A percentile compares a stretch with the other conserved stretches of the same genome.
These are phyloP conservation scores for Atkinsonella texensis DNA, from an alignment of 2,329 filamentous ascomycete species.

Conservation along the genomic window DNA sequence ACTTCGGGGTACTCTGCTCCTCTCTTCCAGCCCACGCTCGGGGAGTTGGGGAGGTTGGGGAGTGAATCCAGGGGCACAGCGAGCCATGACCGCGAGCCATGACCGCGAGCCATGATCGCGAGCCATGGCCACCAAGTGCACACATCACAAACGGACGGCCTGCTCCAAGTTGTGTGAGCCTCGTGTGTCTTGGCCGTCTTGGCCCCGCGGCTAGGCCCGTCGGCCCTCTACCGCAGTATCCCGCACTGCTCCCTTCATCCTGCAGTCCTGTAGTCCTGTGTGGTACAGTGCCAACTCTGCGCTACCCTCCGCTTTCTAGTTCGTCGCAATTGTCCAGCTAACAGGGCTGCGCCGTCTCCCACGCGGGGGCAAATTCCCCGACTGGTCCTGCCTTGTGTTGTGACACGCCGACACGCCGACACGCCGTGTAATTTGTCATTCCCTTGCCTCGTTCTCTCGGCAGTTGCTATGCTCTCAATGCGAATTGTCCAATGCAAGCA, in stretches of 20 bases:
- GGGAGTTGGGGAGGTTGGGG: too few relatives aligned
- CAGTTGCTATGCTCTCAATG: not conserved
- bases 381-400: too few relatives aligned
- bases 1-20: not conserved
- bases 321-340: not conserved
- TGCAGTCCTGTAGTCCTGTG: too few relatives aligned
- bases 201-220: conserved; percentile 3
- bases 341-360: not conserved
- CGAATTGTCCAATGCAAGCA: not conserved
- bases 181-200: conserved; percentile 1
- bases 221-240: not conserved
- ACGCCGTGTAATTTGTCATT: too few relatives aligned
- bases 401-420: too few relatives aligned
- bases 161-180: not conserved
- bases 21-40: not conserved
- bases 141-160: not conserved
- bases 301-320: not conserved
- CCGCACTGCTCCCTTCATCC: not conserved
- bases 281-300: not conserved
- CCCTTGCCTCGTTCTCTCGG: not conserved
- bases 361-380: too few relatives aligned
- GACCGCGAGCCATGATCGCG: not conserved
- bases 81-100: not conserved
- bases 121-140: not conserved
- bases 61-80: not conserved